A percentile compares a stretch with the other conserved stretches of the same genome.
These are phyloP conservation scores for Gentiana straminea DNA, from an alignment of 257 asterid species.

Conservation along the genomic window DNA sequence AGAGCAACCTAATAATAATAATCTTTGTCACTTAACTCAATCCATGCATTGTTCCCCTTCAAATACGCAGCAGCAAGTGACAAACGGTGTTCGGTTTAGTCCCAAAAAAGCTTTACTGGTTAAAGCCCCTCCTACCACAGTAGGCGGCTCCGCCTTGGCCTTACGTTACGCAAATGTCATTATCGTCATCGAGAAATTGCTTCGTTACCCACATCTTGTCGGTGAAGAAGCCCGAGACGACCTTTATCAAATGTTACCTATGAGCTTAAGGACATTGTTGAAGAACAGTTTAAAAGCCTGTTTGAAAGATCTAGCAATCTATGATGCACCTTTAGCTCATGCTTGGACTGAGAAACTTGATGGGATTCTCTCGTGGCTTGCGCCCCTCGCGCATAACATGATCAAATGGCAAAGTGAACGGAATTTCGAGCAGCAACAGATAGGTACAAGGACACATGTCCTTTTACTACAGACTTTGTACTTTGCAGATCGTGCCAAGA, in stretches of 20 bases:
- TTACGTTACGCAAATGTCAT: conserved; percentile 81
- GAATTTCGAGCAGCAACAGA: conserved; percentile 80
- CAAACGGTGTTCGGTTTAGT: conserved; percentile 20
- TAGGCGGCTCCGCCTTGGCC: conserved; percentile 88
- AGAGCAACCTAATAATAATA: conserved; percentile 14
- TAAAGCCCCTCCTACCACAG: conserved; percentile 48
- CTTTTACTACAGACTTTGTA: conserved; percentile 77
- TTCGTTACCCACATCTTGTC: conserved; percentile 73
- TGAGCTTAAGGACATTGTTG: conserved; percentile 58
- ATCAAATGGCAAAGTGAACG: conserved; percentile 93
- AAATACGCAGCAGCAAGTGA: conserved; percentile 11
- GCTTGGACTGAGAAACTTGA: conserved; percentile 74
- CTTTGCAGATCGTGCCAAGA: conserved; percentile 67
- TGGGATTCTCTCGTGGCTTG: conserved; percentile 50
- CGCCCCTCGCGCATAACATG: conserved; percentile 86
- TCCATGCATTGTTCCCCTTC: conserved; percentile 18
- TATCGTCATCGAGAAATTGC: conserved; percentile 68
- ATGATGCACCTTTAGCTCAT: conserved; percentile 80
- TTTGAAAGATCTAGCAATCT: conserved; percentile 51
- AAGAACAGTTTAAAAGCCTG: conserved; percentile 49
- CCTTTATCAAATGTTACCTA: conserved; percentile 82
- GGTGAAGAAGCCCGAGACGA: conserved; percentile 95
- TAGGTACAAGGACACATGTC: conserved; percentile 61
- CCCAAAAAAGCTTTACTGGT: conserved; percentile 32
- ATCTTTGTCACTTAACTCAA: conserved; percentile 13